Conservation (phyloP, 2,329 filamentous ascomycete species). For the Fusarium bulbicola region DNA sequence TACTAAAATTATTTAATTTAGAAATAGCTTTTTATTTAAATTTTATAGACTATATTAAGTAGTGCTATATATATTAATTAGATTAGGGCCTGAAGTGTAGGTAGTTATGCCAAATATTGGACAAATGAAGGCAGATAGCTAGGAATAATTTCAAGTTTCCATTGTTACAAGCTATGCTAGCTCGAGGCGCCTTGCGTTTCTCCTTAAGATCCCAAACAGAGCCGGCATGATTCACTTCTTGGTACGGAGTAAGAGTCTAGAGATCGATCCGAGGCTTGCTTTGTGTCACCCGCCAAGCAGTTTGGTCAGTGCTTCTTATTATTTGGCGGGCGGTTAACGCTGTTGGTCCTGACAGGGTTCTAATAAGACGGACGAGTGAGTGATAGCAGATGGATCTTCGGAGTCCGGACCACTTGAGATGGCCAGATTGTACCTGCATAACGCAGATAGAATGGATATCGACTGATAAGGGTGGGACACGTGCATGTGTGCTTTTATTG, state of each 20-base stretch:
- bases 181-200: slow-evolving; percentile 33
- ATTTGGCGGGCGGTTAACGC: slow-evolving; percentile 23
- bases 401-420: slow-evolving; percentile 35
- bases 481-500: slow-evolving; percentile 5
- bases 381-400: slow-evolving; percentile 35
- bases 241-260: background rate
- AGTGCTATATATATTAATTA: no score
- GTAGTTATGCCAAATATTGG: background rate
- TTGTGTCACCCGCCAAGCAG: slow-evolving; percentile 8
- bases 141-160: slow-evolving; percentile 16
- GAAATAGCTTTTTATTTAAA: no score
- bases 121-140: slow-evolving; percentile 4
- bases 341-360: slow-evolving; percentile 8
- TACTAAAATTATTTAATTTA: no score
- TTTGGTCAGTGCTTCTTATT: slow-evolving; percentile 16
- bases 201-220: slow-evolving; percentile 14
- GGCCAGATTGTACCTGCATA: slow-evolving; percentile 43
- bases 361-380: slow-evolving; percentile 8
- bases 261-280: slow-evolving; percentile 10
- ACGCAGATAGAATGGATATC: slow-evolving; percentile 25
- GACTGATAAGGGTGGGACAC: slow-evolving; percentile 28
- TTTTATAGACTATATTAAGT: no score
- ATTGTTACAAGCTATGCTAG: background rate
- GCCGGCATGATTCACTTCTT: slow-evolving; percentile 10
- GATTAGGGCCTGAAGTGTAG: slow-evolving; percentile 8